phyloP scores from a whole-genome alignment of 2,329 filamentous ascomycete genomes.

The Colletotrichum salicis region DNA sequence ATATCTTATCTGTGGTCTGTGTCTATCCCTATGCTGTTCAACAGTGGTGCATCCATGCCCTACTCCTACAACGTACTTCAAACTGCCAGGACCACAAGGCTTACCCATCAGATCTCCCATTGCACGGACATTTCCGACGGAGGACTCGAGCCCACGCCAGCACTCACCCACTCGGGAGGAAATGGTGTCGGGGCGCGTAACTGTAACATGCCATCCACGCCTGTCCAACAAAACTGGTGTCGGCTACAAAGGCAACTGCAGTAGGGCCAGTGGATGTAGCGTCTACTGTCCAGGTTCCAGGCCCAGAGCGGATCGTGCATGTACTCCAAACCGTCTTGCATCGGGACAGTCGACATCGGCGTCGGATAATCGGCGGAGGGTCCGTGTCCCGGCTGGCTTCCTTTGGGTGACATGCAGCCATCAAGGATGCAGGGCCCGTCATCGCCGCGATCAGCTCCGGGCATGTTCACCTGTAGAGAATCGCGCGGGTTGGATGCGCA shows the following conservation, averaged over 20 bases:
- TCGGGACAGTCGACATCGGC: not conserved
- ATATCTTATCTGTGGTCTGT: no score
- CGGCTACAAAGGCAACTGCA: not conserved
- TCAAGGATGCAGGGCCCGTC: no score
- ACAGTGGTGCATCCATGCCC: accelerated
- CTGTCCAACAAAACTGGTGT: not conserved
- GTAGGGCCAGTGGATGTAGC: slow-evolving; percentile 4
- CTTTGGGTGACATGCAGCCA: no score
- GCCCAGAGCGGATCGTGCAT: not conserved
- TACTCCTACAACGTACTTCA: no score
- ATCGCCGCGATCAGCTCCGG: not conserved
- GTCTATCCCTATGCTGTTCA: no score
- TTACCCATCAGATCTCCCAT: no score
- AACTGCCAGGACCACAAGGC: no score
- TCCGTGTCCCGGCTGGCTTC: not conserved
- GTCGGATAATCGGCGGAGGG: not conserved
- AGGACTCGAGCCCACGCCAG: no score
- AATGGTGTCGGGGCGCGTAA: not conserved
- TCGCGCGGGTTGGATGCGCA: no score
- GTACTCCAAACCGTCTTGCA: not conserved
- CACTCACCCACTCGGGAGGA: no score
- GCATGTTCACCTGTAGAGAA: no score
- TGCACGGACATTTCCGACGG: no score
- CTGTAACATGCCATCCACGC: not conserved
- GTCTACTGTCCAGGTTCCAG: not conserved